These are phyloP conservation scores for Dryadomyces sulphureus DNA, from an alignment of 2,329 filamentous ascomycete species.

Conservation along the genomic window DNA sequence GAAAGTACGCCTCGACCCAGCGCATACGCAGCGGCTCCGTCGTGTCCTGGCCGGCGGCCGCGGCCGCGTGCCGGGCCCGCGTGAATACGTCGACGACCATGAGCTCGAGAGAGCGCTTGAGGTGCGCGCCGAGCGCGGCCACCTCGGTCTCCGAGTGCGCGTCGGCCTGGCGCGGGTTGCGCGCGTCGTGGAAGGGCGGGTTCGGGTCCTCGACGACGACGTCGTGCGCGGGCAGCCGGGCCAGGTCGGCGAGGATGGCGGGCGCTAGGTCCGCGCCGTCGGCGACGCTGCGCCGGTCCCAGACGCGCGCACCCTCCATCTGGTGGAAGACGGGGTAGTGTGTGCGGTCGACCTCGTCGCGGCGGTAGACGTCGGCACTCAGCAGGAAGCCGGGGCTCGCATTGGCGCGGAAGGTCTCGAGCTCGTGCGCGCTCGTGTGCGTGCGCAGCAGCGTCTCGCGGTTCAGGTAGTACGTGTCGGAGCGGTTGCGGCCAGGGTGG, in stretches of 20 bases:
- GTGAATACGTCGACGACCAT: constrained; percentile 85
- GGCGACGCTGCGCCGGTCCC: constrained; percentile 49
- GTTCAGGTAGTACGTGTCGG: constrained; percentile 95
- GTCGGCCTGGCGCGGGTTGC: constrained; percentile 66
- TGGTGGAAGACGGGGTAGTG: constrained; percentile 98
- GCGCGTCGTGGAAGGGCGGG: constrained; percentile 58
- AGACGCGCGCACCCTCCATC: constrained; percentile 89
- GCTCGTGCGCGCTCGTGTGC: constrained; percentile 88
- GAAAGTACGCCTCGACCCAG: constrained; percentile 96
- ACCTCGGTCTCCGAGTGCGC: constrained; percentile 64
- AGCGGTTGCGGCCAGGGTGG: constrained; percentile 73
- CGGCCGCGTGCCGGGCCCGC: constrained; percentile 52
- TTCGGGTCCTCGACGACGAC: constrained; percentile 74
- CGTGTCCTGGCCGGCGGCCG: constrained; percentile 24
- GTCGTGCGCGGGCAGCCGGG: constrained; percentile 55
- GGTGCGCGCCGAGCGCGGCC: constrained; percentile 66
- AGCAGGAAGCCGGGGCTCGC: constrained; percentile 68
- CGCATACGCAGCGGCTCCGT: constrained; percentile 69
- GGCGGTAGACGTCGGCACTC: constrained; percentile 84
- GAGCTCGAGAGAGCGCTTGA: constrained; percentile 78
- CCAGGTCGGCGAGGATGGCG: constrained; percentile 56
- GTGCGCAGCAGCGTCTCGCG: constrained; percentile 70
- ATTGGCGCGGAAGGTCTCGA: constrained; percentile 62
- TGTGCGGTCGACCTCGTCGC: constrained; percentile 86
- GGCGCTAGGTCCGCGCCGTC: constrained; percentile 43